Percentiles rank a stretch among this genome's conserved stretches.
Evolutionary conservation across 1,139 yeast genomes (phyloP).

Genomic region (Candida smagusa): DNA sequence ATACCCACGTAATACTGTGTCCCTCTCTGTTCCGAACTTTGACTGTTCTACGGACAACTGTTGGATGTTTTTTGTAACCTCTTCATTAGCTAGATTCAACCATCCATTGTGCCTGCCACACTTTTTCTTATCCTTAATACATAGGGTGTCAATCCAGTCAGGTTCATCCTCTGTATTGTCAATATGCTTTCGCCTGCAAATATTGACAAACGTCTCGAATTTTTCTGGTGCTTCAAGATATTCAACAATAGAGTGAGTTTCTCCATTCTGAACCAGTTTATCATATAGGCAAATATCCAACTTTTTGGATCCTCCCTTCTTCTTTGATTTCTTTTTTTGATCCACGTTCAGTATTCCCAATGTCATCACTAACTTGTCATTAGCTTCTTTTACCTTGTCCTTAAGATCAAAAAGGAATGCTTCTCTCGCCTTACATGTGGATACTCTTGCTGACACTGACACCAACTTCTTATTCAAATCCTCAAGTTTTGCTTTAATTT

Average conservation of each 20-base stretch:
- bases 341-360: constrained; percentile 8
- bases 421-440: constrained; percentile 15
- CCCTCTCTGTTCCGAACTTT: constrained; percentile 22
- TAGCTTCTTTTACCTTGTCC: constrained; percentile 35
- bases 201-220: constrained; percentile 14
- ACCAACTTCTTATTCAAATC: constrained; percentile 20
- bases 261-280: constrained; percentile 8
- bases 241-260: neutral
- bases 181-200: constrained; percentile 14
- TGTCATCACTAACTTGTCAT: constrained; percentile 27
- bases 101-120: constrained; percentile 69
- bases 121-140: constrained; percentile 62
- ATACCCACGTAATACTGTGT: constrained; percentile 27
- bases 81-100: constrained; percentile 53
- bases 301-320: constrained; percentile 23
- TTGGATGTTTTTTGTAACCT: constrained; percentile 28
- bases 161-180: constrained; percentile 14
- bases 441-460: constrained; percentile 17
- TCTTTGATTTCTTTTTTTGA: constrained; percentile 17
- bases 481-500: constrained; percentile 21
- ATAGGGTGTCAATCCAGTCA: constrained; percentile 29
- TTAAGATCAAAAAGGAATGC: constrained; percentile 27
- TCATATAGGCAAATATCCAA: constrained; percentile 35
- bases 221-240: neutral
- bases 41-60: constrained; percentile 22